Evolutionary conservation across 306 rosid species (phyloP).

Genomic region (Acacia acuminata): DNA sequence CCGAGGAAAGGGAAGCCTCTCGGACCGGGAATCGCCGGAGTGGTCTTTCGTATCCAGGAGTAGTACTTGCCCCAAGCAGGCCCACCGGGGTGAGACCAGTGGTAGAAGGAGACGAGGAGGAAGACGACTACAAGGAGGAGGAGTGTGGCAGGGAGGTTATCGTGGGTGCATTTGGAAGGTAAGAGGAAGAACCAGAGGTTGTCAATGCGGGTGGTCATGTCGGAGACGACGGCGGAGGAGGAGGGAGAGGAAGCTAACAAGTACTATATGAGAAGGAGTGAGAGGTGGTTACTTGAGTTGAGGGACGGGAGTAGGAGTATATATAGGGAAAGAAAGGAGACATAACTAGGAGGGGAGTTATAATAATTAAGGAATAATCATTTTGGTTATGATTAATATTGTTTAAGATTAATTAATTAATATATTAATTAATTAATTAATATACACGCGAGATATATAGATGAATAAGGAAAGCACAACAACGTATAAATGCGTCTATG

Average conservation of each 20-base stretch:
- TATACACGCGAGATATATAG: not conserved
- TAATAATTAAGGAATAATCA: not conserved
- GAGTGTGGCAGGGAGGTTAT: conserved; percentile 46
- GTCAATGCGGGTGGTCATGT: conserved; percentile 65
- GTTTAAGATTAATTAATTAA: not conserved
- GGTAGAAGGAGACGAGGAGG: conserved; percentile 44
- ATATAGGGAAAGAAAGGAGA: conserved; percentile 30
- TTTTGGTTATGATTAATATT: not conserved
- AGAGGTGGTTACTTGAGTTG: not conserved
- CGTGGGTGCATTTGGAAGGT: conserved; percentile 55
- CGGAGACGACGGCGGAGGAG: not conserved
- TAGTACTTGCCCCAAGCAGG: conserved; percentile 80
- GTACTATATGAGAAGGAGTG: not conserved
- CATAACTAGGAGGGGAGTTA: not conserved
- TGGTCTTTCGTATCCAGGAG: conserved; percentile 5
- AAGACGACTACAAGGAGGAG: conserved; percentile 44
- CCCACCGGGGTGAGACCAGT: conserved; percentile 95
- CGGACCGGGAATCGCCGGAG: conserved; percentile 66
- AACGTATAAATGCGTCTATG: too few relatives aligned
- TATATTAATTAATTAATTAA: not conserved
- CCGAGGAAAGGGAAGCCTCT: conserved; percentile 80
- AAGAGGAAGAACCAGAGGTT: conserved; percentile 73
- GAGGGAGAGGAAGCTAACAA: too few relatives aligned
- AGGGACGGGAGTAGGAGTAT: conserved; percentile 8
- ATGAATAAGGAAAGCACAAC: too few relatives aligned